Evolutionary conservation across 768 basidiomycete species (phyloP).

Genomic region (Sarcomyxa edulis): DNA sequence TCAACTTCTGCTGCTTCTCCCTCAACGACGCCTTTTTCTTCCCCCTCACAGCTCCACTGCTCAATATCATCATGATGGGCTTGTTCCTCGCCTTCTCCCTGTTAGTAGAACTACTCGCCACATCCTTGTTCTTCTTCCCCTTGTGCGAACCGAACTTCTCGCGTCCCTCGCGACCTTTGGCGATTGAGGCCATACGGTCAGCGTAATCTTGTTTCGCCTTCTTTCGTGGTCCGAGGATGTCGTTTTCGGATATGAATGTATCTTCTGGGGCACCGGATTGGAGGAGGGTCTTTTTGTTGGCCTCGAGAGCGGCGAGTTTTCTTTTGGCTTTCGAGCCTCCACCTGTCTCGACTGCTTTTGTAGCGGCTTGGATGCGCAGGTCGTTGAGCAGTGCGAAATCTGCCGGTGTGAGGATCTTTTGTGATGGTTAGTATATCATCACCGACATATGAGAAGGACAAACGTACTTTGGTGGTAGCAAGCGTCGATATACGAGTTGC

Average conservation of each 20-base stretch:
- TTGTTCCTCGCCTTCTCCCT: constrained; percentile 91
- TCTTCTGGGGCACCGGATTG: constrained; percentile 42
- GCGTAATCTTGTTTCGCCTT: constrained; percentile 92
- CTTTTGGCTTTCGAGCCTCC: constrained; percentile 80
- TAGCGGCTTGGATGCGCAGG: constrained; percentile 75
- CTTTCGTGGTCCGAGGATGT: constrained; percentile 92
- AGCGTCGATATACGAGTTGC: constrained; percentile 50
- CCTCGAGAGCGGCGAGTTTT: constrained; percentile 79
- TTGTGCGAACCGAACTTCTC: constrained; percentile 89
- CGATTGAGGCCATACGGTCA: constrained; percentile 86
- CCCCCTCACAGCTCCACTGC: constrained; percentile 67
- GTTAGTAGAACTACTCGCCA: constrained; percentile 84
- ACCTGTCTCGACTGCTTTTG: constrained; percentile 60
- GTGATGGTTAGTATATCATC: no score
- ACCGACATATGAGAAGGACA: background rate
- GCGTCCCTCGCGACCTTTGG: constrained; percentile 89
- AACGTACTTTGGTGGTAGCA: constrained; percentile 71
- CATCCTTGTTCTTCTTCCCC: constrained; percentile 86
- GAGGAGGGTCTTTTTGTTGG: constrained; percentile 52
- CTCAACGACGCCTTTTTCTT: constrained; percentile 81
- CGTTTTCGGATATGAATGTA: constrained; percentile 79
- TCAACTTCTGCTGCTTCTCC: constrained; percentile 75
- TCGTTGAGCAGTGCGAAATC: constrained; percentile 93
- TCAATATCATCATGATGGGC: constrained; percentile 91
- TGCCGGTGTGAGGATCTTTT: constrained; percentile 96